Evolutionary conservation across 2,329 filamentous ascomycete genomes (phyloP).

Genomic region (Thermoascus crustaceus): DNA sequence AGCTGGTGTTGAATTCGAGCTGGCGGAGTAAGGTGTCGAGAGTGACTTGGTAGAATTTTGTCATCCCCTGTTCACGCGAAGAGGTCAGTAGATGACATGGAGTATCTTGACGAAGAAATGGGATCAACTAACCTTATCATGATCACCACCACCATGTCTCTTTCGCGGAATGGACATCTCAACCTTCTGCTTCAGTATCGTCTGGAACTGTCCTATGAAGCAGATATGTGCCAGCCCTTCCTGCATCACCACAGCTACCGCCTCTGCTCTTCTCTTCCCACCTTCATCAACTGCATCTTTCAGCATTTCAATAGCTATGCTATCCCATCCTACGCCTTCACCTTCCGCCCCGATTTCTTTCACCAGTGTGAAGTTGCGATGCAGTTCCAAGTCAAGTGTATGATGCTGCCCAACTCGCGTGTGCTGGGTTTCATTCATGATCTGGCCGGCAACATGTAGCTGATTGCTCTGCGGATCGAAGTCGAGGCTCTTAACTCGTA

Average conservation of each 20-base stretch:
- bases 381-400: constrained; percentile 75
- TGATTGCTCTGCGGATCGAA: constrained; percentile 62
- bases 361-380: constrained; percentile 78
- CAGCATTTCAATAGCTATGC: constrained; percentile 69
- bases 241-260: constrained; percentile 89
- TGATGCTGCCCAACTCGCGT: constrained; percentile 61
- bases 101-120: background rate
- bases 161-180: constrained; percentile 42
- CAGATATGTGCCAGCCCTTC: constrained; percentile 53
- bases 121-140: constrained; percentile 36
- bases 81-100: background rate
- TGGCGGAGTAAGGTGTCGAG: constrained; percentile 68
- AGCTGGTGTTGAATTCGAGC: constrained; percentile 57
- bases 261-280: constrained; percentile 64
- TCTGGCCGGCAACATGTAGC: constrained; percentile 59
- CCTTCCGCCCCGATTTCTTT: constrained; percentile 54
- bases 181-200: constrained; percentile 41
- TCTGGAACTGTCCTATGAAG: constrained; percentile 43
- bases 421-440: constrained; percentile 58
- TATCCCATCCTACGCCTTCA: constrained; percentile 67
- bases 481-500: constrained; percentile 57
- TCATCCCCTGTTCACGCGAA: constrained; percentile 47
- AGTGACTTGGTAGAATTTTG: constrained; percentile 69
- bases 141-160: constrained; percentile 38
- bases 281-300: constrained; percentile 65